Conservation (phyloP, 1,284 basidiomycete genomes). For the Puccinia polysora region DNA sequence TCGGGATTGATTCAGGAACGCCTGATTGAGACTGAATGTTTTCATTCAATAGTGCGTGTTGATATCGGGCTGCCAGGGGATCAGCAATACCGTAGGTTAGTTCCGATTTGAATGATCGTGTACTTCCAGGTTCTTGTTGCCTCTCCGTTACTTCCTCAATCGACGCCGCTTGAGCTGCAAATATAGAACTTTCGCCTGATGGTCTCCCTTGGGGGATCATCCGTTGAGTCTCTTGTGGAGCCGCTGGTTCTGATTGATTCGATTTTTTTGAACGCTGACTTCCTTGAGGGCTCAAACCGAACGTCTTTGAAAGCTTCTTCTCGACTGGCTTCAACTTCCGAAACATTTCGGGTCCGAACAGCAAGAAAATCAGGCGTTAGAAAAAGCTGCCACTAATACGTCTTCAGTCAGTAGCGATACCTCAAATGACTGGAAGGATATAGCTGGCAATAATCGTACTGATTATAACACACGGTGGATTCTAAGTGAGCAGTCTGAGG, state of each 20-base stretch:
- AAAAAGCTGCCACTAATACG: too few relatives aligned
- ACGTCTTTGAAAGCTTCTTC: conserved; percentile 5
- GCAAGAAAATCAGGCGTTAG: background rate
- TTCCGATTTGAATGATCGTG: background rate
- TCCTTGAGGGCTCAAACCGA: background rate
- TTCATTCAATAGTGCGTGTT: background rate
- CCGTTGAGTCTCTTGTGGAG: conserved; percentile 5
- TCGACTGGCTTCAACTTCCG: conserved; percentile 9
- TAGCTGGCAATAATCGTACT: too few relatives aligned
- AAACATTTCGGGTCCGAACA: background rate
- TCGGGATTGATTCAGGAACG: background rate
- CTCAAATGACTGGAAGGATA: too few relatives aligned
- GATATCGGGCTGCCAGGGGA: conserved; percentile 10
- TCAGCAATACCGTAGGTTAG: background rate
- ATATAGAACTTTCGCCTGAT: background rate
- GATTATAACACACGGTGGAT: too few relatives aligned
- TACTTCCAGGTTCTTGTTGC: too few relatives aligned
- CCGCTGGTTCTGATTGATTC: background rate
- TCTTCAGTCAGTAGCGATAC: too few relatives aligned
- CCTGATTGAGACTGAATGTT: background rate
- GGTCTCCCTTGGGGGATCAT: background rate
- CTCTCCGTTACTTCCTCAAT: too few relatives aligned
- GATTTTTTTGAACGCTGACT: conserved; percentile 5
- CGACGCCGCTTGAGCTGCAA: background rate
- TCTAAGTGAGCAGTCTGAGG: too few relatives aligned